A percentile compares a stretch with the other conserved stretches of the same genome.
phyloP scores from a whole-genome alignment of 2,329 filamentous ascomycete species.

The Pyrenophora tritici-repentis region DNA sequence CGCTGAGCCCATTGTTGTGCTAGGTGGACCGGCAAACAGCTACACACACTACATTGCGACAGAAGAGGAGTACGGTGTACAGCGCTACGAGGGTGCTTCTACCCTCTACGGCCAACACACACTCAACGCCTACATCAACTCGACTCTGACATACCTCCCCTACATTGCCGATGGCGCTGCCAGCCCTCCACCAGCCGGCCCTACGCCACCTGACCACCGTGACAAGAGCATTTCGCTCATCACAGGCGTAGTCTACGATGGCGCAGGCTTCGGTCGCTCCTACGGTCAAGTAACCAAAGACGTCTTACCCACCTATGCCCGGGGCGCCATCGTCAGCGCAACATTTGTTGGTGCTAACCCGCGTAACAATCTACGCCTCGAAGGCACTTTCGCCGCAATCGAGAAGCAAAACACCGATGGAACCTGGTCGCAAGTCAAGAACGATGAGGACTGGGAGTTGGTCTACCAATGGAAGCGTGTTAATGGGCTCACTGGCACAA shows the following conservation, averaged over 20 bases:
- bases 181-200: slow-evolving; percentile 55
- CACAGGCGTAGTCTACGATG: slow-evolving; percentile 75
- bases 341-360: slow-evolving; percentile 88
- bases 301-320: slow-evolving; percentile 60
- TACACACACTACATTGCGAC: slow-evolving; percentile 85
- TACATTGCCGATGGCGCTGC: slow-evolving; percentile 60
- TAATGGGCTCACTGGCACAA: slow-evolving; percentile 71
- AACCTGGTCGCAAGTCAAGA: slow-evolving; percentile 69
- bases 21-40: slow-evolving; percentile 87
- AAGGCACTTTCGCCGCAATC: slow-evolving; percentile 76
- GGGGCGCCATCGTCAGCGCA: slow-evolving; percentile 66
- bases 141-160: slow-evolving; percentile 73
- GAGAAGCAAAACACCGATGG: slow-evolving; percentile 62
- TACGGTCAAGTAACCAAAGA: slow-evolving; percentile 71
- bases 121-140: slow-evolving; percentile 83
- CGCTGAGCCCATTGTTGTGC: slow-evolving; percentile 65
- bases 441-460: slow-evolving; percentile 82
- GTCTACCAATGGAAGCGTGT: slow-evolving; percentile 80
- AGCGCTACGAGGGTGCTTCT: slow-evolving; percentile 93
- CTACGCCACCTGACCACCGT: slow-evolving; percentile 76
- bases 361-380: slow-evolving; percentile 81
- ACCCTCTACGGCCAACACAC: slow-evolving; percentile 86
- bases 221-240: slow-evolving; percentile 80
- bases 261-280: slow-evolving; percentile 64
- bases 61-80: slow-evolving; percentile 78